Conservation (phyloP, 2,329 filamentous ascomycete genomes). For the Aureobasidium subglaciale region DNA sequence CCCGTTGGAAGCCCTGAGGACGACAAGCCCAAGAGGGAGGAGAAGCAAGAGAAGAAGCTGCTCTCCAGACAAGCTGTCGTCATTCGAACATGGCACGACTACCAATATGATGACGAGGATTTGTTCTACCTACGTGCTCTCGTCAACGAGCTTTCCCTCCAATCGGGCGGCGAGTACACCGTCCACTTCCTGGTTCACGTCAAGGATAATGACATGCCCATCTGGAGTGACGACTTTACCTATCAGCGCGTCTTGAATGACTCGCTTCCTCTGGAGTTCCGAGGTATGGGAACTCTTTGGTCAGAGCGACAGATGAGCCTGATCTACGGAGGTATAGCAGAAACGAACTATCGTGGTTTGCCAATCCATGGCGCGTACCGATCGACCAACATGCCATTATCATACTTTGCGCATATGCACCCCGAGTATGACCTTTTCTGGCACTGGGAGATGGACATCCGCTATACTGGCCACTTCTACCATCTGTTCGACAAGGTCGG, state of each 20-base stretch:
- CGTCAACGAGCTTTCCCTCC: slow-evolving; percentile 68
- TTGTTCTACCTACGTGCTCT: slow-evolving; percentile 75
- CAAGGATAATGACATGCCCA: slow-evolving; percentile 68
- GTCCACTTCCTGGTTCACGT: slow-evolving; percentile 82
- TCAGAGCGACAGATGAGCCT: slow-evolving; percentile 49
- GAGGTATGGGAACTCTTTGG: slow-evolving; percentile 48
- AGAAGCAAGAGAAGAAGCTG: slow-evolving; percentile 26
- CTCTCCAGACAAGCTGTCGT: slow-evolving; percentile 66
- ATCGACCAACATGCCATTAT: slow-evolving; percentile 87
- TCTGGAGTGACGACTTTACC: slow-evolving; percentile 71
- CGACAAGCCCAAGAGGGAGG: slow-evolving; percentile 15
- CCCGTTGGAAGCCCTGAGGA: slow-evolving; percentile 24
- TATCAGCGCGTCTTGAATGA: slow-evolving; percentile 58
- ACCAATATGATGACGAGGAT: slow-evolving; percentile 70
- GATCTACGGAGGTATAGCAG: slow-evolving; percentile 45
- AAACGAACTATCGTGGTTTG: slow-evolving; percentile 48
- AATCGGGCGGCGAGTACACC: slow-evolving; percentile 73
- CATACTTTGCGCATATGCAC: slow-evolving; percentile 83
- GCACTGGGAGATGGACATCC: slow-evolving; percentile 93
- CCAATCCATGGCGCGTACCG: slow-evolving; percentile 63
- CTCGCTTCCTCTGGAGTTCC: slow-evolving; percentile 42
- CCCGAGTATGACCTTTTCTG: slow-evolving; percentile 87
- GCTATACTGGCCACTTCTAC: slow-evolving; percentile 85
- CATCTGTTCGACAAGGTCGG: slow-evolving; percentile 64
- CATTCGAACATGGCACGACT: slow-evolving; percentile 76